Percentiles rank a stretch among this genome's conserved stretches.
These are phyloP conservation scores for Cadophora malorum DNA, from an alignment of 2,329 filamentous ascomycete species.

Conservation along the genomic window DNA sequence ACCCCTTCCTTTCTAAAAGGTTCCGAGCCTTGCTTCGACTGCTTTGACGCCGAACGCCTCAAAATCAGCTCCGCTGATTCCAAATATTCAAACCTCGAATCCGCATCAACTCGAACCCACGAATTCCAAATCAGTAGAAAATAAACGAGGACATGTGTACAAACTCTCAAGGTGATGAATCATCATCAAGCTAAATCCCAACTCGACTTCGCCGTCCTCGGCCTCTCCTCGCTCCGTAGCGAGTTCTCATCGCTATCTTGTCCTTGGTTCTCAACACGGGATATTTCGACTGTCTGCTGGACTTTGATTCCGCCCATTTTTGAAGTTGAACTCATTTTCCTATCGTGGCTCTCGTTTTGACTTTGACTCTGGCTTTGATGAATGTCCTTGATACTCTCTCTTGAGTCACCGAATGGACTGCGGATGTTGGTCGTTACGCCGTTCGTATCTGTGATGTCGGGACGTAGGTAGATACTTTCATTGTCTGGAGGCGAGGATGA, in stretches of 20 bases:
- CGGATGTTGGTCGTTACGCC: not conserved
- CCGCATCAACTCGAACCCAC: too few species aligned
- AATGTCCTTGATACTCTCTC: not conserved
- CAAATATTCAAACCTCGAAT: not conserved
- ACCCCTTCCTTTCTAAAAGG: not conserved
- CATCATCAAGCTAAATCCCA: not conserved
- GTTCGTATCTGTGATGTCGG: not conserved
- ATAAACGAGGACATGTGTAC: too few species aligned
- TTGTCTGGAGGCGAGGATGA: not conserved
- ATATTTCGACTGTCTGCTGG: not conserved
- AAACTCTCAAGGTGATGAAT: not conserved
- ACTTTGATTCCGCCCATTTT: constrained; percentile 3
- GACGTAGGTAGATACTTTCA: not conserved
- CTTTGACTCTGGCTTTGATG: not conserved
- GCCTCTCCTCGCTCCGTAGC: not conserved
- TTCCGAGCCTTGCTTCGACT: not conserved
- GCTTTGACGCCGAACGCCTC: not conserved
- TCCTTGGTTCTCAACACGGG: not conserved
- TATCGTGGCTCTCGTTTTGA: not conserved
- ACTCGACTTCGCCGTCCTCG: constrained; percentile 6
- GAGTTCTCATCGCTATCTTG: not conserved
- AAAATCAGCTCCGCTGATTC: too few species aligned
- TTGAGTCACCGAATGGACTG: constrained; percentile 1
- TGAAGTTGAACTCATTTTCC: not conserved
- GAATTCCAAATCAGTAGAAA: too few species aligned